Base-by-base conservation (phyloP, 2,329 filamentous ascomycete genomes). In the Talaromyces sp. region DNA sequence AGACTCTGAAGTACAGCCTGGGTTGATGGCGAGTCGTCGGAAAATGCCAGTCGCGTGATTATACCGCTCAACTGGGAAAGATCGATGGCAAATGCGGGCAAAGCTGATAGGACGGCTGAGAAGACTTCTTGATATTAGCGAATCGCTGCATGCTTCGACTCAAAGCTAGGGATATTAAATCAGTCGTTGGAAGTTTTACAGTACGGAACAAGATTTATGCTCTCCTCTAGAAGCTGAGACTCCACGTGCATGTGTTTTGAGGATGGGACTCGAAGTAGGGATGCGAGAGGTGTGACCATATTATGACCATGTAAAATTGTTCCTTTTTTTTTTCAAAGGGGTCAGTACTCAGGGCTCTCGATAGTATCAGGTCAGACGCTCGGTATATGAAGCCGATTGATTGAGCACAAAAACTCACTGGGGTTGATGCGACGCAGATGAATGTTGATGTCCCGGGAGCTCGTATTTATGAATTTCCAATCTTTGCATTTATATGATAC, bases 381-480 rank as follows among this genome's bases (percentile, higher is more conserved):
- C 27, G 27, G 27, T 31, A 31, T 31, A 5, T 31, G 0, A 31
- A 7, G 27, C 27, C 27, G 4, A 31, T 7, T 31, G 27, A 31
- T 31, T 31, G 27, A 31, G 27, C 27, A 31, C 27, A 22, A 31
- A 31, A 31, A 31, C 27, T 31, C 27, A 56, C 49, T 17, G 33
- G 37, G 11, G 3, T 62, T 19, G 31, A 56, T 33, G 15, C 25
- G 25, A 31, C 25, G 19, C 19, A 56, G 39, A 25, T 62, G 49
- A 37, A 62, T n/a, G 22, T 62, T 39, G 7, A 62, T 37, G 9
- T 62, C 61, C 31, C 22, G 31, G 8, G 5, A 62, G 31, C 27
- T 41, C 27, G 61, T 47, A 10, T 57, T 43, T 31, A 62, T 57
- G n/a, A 62, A 62, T 37, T 31, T 62, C 49, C 27, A 62, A 54